phyloP scores from a whole-genome alignment of 306 rosid species.

The Vigna radiata region DNA sequence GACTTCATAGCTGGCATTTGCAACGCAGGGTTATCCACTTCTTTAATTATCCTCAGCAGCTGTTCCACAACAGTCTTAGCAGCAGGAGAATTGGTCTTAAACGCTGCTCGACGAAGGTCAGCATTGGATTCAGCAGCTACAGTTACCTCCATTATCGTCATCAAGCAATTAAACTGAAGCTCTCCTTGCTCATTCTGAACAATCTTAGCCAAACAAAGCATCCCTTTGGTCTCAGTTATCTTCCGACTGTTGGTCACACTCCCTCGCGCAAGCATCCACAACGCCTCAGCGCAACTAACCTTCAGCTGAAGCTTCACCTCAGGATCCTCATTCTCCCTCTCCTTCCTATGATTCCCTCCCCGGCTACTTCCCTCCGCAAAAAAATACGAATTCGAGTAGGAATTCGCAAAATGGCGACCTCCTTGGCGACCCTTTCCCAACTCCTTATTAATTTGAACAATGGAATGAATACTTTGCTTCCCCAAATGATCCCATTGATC shows the following conservation, averaged over 20 bases:
- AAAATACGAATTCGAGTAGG: slow-evolving; percentile 46
- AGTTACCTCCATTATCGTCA: slow-evolving; percentile 76
- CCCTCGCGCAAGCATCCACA: slow-evolving; percentile 82
- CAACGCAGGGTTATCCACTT: slow-evolving; percentile 58
- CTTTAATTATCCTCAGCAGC: slow-evolving; percentile 68
- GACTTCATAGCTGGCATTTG: slow-evolving; percentile 69
- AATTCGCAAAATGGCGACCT: slow-evolving; percentile 36
- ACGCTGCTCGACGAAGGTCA: slow-evolving; percentile 72
- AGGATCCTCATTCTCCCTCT: slow-evolving; percentile 81
- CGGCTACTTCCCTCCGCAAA: slow-evolving; percentile 62
- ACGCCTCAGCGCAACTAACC: slow-evolving; percentile 68
- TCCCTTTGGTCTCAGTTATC: slow-evolving; percentile 80
- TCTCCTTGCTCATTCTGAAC: slow-evolving; percentile 76
- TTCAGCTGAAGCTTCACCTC: slow-evolving; percentile 64
- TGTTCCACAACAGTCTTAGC: slow-evolving; percentile 87
- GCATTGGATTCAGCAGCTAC: slow-evolving; percentile 74
- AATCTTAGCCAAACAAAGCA: slow-evolving; percentile 84
- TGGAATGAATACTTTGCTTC: slow-evolving; percentile 68
- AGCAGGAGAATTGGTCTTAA: slow-evolving; percentile 74
- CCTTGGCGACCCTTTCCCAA: slow-evolving; percentile 49
- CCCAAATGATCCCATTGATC: slow-evolving; percentile 51
- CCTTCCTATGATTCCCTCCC: slow-evolving; percentile 66
- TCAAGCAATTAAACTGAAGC: slow-evolving; percentile 75
- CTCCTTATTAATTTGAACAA: slow-evolving; percentile 67
- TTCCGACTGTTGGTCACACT: slow-evolving; percentile 73